Conservation (phyloP, 2,329 filamentous ascomycete genomes). For the Penicillium hesseltinei region DNA sequence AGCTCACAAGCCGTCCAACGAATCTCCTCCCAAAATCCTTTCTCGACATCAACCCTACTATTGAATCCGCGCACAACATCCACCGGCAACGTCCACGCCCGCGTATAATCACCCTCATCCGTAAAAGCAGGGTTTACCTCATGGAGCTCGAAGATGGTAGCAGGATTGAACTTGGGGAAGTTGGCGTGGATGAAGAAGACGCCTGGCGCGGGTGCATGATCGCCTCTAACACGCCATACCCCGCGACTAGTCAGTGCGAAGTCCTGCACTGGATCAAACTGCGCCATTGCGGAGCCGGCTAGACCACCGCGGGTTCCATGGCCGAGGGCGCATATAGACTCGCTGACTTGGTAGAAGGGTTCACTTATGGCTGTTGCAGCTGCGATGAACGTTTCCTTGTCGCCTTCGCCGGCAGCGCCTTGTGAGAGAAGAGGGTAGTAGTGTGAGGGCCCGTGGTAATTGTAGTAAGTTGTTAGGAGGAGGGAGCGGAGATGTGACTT, state of each 20-base stretch:
- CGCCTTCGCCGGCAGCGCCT: constrained; percentile 47
- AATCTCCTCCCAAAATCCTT: constrained; percentile 40
- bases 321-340: constrained; percentile 36
- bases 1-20: constrained; percentile 40
- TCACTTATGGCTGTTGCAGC: constrained; percentile 43
- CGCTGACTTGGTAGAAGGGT: constrained; percentile 46
- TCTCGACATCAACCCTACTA: constrained; percentile 33
- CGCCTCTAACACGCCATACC: constrained; percentile 29
- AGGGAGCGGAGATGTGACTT: constrained; percentile 47
- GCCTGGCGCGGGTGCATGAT: constrained; percentile 29
- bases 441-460: constrained; percentile 52
- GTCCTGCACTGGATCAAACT: constrained; percentile 40
- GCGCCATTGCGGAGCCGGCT: constrained; percentile 41
- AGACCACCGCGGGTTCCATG: constrained; percentile 30
- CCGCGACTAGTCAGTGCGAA: constrained; percentile 28
- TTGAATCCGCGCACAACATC: constrained; percentile 32
- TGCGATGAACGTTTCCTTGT: constrained; percentile 52
- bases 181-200: constrained; percentile 45
- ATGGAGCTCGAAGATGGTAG: constrained; percentile 33
- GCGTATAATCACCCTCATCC: constrained; percentile 32
- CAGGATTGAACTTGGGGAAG: constrained; percentile 42
- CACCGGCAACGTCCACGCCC: constrained; percentile 35
- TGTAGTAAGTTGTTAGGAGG: constrained; percentile 55
- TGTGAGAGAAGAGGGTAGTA: constrained; percentile 49
- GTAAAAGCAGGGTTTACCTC: constrained; percentile 29